Evolutionary conservation across 2,329 filamentous ascomycete genomes (phyloP).

Genomic region (Ambrosiella beaveri): DNA sequence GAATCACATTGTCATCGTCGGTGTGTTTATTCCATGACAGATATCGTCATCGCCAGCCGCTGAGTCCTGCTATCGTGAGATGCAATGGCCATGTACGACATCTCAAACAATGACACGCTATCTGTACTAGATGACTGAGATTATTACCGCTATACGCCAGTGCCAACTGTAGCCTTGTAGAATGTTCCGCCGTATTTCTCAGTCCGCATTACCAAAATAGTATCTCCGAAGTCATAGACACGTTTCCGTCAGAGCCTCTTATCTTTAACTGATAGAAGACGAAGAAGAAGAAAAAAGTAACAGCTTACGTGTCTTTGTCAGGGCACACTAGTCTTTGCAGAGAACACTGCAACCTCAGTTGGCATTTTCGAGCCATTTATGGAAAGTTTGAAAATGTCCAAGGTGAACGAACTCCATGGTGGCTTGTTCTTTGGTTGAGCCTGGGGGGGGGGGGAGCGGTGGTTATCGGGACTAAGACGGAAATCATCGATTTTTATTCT

Average conservation of each 20-base stretch:
- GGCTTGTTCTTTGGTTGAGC: neutral
- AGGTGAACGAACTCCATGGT: neutral
- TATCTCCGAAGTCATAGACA: neutral
- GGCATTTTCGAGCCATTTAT: neutral
- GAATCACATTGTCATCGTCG: too few species aligned
- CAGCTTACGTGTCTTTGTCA: neutral
- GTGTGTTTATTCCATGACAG: too few species aligned
- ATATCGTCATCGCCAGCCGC: too few species aligned
- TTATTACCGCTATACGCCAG: too few species aligned
- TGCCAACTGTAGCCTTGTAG: neutral
- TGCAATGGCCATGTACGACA: too few species aligned
- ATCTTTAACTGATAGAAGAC: neutral
- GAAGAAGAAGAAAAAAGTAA: neutral
- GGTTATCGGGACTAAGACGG: too few species aligned
- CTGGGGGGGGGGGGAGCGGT: neutral
- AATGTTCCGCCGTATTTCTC: neutral
- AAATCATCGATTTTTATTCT: too few species aligned
- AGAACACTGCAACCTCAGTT: neutral
- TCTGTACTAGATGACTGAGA: too few species aligned
- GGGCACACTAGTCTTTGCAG: neutral
- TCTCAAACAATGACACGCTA: too few species aligned
- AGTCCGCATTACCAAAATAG: neutral
- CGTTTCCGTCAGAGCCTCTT: neutral
- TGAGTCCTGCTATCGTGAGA: too few species aligned
- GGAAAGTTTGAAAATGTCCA: neutral